These are phyloP conservation scores for Fraxinus sp. DNA, from an alignment of 305 asterid species.

Conservation along the genomic window DNA sequence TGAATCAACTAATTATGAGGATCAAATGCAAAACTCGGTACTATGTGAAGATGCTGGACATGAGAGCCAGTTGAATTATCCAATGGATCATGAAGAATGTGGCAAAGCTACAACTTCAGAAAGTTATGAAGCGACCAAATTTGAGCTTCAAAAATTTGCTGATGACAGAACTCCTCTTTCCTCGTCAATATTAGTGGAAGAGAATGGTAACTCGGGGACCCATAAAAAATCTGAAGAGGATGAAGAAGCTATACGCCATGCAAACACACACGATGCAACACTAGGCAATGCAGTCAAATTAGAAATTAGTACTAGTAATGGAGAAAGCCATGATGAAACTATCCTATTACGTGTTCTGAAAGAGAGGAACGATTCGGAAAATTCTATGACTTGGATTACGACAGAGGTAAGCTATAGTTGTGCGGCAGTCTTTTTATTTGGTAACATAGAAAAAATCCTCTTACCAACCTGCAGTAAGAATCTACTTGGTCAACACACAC, in stretches of 20 bases:
- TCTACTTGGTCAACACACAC: neutral
- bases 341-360: neutral
- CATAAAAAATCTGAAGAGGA: neutral
- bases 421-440: neutral
- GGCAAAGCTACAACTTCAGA: slow-evolving; percentile 6
- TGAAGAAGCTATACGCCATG: neutral
- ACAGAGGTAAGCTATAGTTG: neutral
- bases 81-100: slow-evolving; percentile 1
- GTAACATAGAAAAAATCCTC: neutral
- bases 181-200: neutral
- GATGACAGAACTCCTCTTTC: neutral
- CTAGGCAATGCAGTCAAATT: neutral
- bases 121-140: neutral
- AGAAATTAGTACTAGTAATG: neutral
- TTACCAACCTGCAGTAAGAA: neutral
- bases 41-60: slow-evolving; percentile 4
- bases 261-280: neutral
- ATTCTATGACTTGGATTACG: neutral
- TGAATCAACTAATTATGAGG: neutral
- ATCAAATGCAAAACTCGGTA: slow-evolving; percentile 18
- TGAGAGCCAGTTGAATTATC: neutral
- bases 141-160: neutral
- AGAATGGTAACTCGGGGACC: neutral
- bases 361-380: neutral
- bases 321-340: neutral